Conservation (phyloP, 805 yeast genomes). For the Blastobotrys chiropterorum region DNA sequence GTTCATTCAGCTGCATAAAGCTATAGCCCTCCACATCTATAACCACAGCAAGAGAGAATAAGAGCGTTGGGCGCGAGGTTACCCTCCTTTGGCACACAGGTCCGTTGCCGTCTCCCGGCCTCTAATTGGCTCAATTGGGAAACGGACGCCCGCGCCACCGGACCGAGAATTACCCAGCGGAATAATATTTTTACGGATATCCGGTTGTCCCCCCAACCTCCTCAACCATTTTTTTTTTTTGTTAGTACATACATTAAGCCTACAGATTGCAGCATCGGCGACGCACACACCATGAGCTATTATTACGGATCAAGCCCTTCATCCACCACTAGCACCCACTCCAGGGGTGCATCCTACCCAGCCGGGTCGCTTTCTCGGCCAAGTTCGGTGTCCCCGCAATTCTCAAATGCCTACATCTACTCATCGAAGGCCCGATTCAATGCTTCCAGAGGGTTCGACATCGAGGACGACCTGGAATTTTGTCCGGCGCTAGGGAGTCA, state of each 20-base stretch:
- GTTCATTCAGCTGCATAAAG: too few species aligned
- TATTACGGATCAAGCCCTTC: constrained; percentile 1
- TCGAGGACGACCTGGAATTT: constrained; percentile 67
- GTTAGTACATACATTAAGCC: not conserved
- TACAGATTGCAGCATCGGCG: not conserved
- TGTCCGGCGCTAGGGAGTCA: constrained; percentile 40
- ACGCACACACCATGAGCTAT: constrained; percentile 5
- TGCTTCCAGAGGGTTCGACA: constrained; percentile 61
- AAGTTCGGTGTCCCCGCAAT: constrained; percentile 27
- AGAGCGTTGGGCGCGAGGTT: too few species aligned
- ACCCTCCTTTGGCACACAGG: not conserved
- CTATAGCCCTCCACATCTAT: too few species aligned
- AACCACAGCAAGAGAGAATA: too few species aligned
- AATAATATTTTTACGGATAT: not conserved
- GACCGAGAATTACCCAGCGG: not conserved
- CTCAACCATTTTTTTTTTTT: not conserved
- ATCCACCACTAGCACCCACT: not conserved
- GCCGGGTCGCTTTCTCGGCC: constrained; percentile 19
- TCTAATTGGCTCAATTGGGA: not conserved
- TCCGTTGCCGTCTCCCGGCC: not conserved
- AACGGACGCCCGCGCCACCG: not conserved
- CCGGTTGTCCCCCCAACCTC: not conserved
- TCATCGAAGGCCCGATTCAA: constrained; percentile 36
- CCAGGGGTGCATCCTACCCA: constrained; percentile 4
- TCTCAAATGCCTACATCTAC: constrained; percentile 20